phyloP scores from a whole-genome alignment of 148 eudicot species.

The Silene uniflora region DNA sequence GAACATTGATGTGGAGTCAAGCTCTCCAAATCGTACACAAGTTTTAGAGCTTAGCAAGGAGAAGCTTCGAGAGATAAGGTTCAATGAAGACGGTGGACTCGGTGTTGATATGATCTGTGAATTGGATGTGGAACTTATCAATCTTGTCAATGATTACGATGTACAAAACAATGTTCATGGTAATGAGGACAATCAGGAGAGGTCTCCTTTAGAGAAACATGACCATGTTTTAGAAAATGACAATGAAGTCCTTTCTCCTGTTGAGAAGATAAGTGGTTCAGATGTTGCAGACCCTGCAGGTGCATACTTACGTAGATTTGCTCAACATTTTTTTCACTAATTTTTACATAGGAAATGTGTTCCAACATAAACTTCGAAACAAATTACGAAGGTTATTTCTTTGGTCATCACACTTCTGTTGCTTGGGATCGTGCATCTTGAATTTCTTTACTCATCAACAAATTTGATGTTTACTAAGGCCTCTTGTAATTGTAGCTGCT shows the following conservation, averaged over 20 bases:
- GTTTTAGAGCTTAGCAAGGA: slow-evolving; percentile 39
- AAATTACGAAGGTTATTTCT: not conserved
- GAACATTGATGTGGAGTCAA: slow-evolving; percentile 26
- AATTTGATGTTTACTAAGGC: slow-evolving; percentile 6
- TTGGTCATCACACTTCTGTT: not conserved
- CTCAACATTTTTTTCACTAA: not conserved
- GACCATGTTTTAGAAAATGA: slow-evolving; percentile 28
- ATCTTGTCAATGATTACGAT: slow-evolving; percentile 26
- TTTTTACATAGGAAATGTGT: not conserved
- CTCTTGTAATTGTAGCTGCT: slow-evolving; percentile 37
- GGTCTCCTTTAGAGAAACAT: slow-evolving; percentile 26
- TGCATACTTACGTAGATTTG: slow-evolving; percentile 14
- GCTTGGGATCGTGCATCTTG: not conserved
- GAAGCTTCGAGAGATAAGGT: slow-evolving; percentile 39
- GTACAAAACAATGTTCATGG: slow-evolving; percentile 24
- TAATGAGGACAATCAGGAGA: slow-evolving; percentile 25
- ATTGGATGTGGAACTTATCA: slow-evolving; percentile 34
- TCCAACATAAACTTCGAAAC: not conserved
- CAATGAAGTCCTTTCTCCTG: slow-evolving; percentile 27
- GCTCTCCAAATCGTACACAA: slow-evolving; percentile 21
- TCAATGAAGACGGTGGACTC: slow-evolving; percentile 39
- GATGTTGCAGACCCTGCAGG: slow-evolving; percentile 41
- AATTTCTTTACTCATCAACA: not conserved
- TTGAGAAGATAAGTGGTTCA: slow-evolving; percentile 35
- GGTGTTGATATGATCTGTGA: slow-evolving; percentile 40